phyloP scores from a whole-genome alignment of 495 filamentous ascomycete genomes.

The Pseudoneurospora amorphoporcata region DNA sequence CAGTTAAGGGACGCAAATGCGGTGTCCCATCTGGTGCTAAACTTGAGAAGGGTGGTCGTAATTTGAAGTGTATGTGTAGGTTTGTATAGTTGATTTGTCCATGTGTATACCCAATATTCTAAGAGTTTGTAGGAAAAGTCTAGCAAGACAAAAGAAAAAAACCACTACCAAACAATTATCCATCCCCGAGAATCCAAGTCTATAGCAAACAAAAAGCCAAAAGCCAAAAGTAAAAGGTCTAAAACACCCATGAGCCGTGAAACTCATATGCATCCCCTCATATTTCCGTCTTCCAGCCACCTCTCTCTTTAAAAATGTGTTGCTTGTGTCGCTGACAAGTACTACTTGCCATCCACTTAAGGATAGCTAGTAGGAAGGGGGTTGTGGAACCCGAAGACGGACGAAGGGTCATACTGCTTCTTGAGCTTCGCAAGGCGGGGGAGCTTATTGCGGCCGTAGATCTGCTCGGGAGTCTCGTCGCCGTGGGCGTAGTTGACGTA shows the following conservation, averaged over 20 bases:
- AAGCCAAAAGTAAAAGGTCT: neutral
- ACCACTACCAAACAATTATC: neutral
- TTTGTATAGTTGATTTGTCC: neutral
- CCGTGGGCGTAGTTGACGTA: constrained; percentile 31
- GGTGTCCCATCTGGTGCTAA: neutral
- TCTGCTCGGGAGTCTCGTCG: constrained; percentile 22
- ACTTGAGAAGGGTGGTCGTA: neutral
- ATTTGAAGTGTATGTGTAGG: neutral
- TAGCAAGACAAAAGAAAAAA: neutral
- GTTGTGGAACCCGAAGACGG: constrained; percentile 16
- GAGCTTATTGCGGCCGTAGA: constrained; percentile 20
- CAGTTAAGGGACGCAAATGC: no score
- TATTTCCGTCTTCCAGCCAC: no score
- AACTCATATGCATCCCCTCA: neutral
- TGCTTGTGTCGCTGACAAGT: no score
- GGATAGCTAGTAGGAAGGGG: constrained; percentile 2
- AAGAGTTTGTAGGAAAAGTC: neutral
- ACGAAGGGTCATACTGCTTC: constrained; percentile 19
- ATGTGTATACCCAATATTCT: neutral
- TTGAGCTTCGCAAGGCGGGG: constrained; percentile 17
- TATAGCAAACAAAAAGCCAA: neutral
- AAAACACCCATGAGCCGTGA: neutral
- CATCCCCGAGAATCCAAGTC: neutral
- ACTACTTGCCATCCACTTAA: neutral
- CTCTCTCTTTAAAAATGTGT: no score